Percentiles rank a stretch among this genome's conserved stretches.
Conservation (phyloP, 2,329 filamentous ascomycete genomes). For the Colletotrichum orchidophilum region DNA sequence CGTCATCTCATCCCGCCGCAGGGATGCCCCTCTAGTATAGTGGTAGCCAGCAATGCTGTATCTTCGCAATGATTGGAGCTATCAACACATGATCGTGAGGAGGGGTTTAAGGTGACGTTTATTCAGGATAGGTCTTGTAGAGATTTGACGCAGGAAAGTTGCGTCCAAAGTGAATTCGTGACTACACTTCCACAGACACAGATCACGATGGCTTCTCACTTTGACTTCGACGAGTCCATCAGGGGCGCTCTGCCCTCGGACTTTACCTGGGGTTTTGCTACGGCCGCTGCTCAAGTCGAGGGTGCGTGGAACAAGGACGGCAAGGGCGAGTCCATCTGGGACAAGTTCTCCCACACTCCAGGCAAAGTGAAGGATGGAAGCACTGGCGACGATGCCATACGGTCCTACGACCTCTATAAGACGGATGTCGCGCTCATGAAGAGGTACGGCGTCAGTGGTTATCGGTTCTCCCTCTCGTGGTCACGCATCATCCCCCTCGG, state of each 20-base stretch:
- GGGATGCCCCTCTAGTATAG: background rate
- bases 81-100: slow-evolving; percentile 14
- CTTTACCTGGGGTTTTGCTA: slow-evolving; percentile 52
- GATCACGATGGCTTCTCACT: slow-evolving; percentile 28
- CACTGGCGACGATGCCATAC: slow-evolving; percentile 48
- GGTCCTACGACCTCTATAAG: slow-evolving; percentile 52
- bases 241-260: slow-evolving; percentile 43
- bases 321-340: slow-evolving; percentile 53
- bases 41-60: background rate
- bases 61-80: background rate
- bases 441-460: slow-evolving; percentile 65
- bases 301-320: slow-evolving; percentile 53
- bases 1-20: slow-evolving; percentile 17
- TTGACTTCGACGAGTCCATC: slow-evolving; percentile 39
- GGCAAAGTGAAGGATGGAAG: slow-evolving; percentile 51
- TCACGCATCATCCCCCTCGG: slow-evolving; percentile 71
- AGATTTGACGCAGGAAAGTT: background rate
- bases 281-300: slow-evolving; percentile 51
- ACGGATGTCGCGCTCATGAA: slow-evolving; percentile 70
- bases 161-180: background rate
- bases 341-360: slow-evolving; percentile 48
- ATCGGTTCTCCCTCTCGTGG: slow-evolving; percentile 73
- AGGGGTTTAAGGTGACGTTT: background rate
- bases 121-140: background rate
- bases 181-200: background rate